Evolutionary conservation across 78 protist genomes (phyloP).

Genomic region (Dictyostelium intermedium): DNA sequence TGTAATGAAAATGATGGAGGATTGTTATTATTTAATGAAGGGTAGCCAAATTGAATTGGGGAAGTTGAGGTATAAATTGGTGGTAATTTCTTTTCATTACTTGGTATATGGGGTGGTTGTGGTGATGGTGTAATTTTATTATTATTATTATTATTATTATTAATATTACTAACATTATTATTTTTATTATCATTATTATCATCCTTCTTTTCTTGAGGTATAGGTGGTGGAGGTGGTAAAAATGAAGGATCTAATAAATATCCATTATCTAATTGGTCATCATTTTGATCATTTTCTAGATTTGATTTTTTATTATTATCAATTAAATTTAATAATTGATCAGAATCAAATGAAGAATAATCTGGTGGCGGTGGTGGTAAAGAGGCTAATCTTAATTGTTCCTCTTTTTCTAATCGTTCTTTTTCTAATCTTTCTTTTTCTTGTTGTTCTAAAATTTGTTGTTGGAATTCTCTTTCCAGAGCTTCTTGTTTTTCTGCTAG

Average conservation of each 20-base stretch:
- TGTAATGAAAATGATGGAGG: background rate
- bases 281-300: background rate
- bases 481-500: background rate
- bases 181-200: too few species aligned
- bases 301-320: constrained; percentile 5
- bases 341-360: background rate
- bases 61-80: background rate
- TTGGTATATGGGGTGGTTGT: constrained; percentile 9
- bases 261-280: background rate
- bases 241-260: constrained; percentile 54
- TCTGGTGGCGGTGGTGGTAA: background rate
- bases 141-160: background rate
- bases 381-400: background rate
- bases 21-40: background rate
- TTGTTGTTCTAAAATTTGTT: constrained; percentile 7
- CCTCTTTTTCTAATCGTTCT: constrained; percentile 12
- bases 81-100: constrained; percentile 16
- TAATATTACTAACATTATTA: too few species aligned
- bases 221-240: constrained; percentile 48
- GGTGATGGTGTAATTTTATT: background rate
- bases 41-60: constrained; percentile 6
- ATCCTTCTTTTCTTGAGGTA: background rate
- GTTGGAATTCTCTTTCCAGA: constrained; percentile 3
- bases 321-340: constrained; percentile 29
- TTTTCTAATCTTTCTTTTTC: background rate